Percentiles rank a stretch among this genome's conserved stretches.
phyloP scores from a whole-genome alignment of 1,139 yeast genomes.

The Lodderomyces beijingensis region DNA sequence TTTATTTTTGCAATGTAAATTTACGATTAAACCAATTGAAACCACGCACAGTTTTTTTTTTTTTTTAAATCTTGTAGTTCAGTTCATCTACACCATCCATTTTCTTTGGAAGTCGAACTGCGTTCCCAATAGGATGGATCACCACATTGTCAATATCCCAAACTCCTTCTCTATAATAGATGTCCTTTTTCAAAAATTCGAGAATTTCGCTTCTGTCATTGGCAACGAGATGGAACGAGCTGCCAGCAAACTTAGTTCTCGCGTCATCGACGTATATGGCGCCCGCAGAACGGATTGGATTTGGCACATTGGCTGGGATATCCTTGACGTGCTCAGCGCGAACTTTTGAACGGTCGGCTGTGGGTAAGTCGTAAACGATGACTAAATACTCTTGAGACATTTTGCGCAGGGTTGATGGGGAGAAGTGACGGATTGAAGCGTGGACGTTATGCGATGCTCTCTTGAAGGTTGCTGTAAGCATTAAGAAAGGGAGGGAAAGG shows the following conservation, averaged over 20 bases:
- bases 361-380: slow-evolving; percentile 67
- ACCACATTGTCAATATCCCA: slow-evolving; percentile 71
- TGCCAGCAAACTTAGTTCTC: slow-evolving; percentile 64
- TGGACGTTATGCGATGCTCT: neutral
- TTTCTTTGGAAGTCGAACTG: slow-evolving; percentile 27
- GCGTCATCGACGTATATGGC: slow-evolving; percentile 51
- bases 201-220: slow-evolving; percentile 59
- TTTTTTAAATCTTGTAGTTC: slow-evolving; percentile 15
- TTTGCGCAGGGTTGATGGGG: slow-evolving; percentile 5
- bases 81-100: slow-evolving; percentile 22
- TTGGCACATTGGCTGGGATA: slow-evolving; percentile 49
- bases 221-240: slow-evolving; percentile 60
- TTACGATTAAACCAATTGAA: too few species aligned
- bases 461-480: too few species aligned
- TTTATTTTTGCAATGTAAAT: too few species aligned
- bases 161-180: slow-evolving; percentile 60
- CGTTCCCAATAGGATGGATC: slow-evolving; percentile 51
- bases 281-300: slow-evolving; percentile 62
- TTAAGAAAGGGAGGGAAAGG: too few species aligned
- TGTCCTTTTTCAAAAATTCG: slow-evolving; percentile 59
- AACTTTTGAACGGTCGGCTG: slow-evolving; percentile 50
- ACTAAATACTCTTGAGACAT: slow-evolving; percentile 57
- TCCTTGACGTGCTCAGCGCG: slow-evolving; percentile 58
- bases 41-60: too few species aligned
- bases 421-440: slow-evolving; percentile 1